These are phyloP conservation scores for Talaromyces verruculosus DNA, from an alignment of 2,329 filamentous ascomycete genomes.

Conservation along the genomic window DNA sequence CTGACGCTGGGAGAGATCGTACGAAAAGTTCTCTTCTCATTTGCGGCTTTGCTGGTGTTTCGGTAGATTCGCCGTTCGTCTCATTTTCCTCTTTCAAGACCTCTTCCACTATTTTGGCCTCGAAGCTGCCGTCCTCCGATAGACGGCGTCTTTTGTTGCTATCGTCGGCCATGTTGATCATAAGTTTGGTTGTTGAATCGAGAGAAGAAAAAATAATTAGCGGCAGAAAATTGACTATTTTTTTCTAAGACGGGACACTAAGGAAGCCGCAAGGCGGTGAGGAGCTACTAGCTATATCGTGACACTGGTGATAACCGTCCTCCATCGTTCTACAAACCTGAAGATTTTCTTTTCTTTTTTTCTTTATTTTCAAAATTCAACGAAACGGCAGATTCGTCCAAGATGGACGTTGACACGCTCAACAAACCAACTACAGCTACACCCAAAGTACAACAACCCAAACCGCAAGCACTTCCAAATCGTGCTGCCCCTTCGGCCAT, in stretches of 20 bases:
- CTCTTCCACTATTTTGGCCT: conserved; percentile 25
- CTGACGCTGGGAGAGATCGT: conserved; percentile 73
- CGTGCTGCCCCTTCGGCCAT: conserved; percentile 71
- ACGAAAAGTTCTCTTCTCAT: conserved; percentile 77
- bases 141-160: conserved; percentile 38
- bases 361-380: too few species aligned
- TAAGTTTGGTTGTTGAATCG: not conserved
- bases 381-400: not conserved
- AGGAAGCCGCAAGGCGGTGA: conserved; percentile 27
- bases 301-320: not conserved
- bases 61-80: conserved; percentile 25
- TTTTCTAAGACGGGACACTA: conserved; percentile 18
- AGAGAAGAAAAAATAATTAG: conserved; percentile 29
- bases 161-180: conserved; percentile 34
- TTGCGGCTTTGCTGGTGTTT: conserved; percentile 26
- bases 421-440: not conserved
- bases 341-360: not conserved
- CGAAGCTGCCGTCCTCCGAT: conserved; percentile 30
- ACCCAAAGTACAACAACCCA: conserved; percentile 75
- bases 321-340: not conserved
- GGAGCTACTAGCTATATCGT: not conserved
- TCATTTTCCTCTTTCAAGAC: conserved; percentile 25
- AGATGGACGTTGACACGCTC: not conserved
- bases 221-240: conserved; percentile 34
- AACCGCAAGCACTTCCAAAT: conserved; percentile 76